Conservation (phyloP, 495 filamentous ascomycete species). For the Penicillium cataractarum region DNA sequence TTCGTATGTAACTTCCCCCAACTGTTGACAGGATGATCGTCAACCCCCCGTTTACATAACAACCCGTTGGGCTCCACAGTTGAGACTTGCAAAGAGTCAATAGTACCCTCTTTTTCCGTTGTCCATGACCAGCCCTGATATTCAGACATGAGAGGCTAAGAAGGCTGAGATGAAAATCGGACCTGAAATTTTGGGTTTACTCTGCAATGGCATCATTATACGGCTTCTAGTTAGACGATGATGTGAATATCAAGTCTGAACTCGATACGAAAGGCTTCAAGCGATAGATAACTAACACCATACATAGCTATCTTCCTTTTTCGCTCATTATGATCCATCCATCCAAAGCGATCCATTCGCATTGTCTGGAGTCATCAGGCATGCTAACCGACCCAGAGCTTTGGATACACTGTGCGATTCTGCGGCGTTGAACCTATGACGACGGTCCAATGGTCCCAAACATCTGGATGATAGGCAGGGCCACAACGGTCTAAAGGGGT, state of each 20-base stretch:
- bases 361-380: conserved; percentile 18
- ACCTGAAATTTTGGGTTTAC: background rate
- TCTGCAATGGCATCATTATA: background rate
- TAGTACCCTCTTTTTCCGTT: conserved; percentile 6
- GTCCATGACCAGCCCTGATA: background rate
- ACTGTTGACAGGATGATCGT: conserved; percentile 25
- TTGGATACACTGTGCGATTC: conserved; percentile 17
- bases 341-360: background rate
- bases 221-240: background rate
- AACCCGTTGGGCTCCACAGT: conserved; percentile 11
- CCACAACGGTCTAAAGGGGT: conserved; percentile 9
- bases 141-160: conserved; percentile 2
- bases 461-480: conserved; percentile 14
- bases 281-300: background rate
- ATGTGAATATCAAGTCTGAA: too few relatives aligned
- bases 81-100: conserved; percentile 3
- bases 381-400: conserved; percentile 22
- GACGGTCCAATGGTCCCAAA: background rate
- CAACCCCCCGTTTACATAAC: background rate
- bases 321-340: background rate
- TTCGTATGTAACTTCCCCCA: background rate
- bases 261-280: background rate
- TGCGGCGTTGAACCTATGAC: conserved; percentile 11
- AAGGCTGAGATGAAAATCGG: background rate
- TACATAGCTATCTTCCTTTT: background rate